phyloP scores from a whole-genome alignment of 2,329 filamentous ascomycete genomes.

The Lasiodiplodia gonubiensis region DNA sequence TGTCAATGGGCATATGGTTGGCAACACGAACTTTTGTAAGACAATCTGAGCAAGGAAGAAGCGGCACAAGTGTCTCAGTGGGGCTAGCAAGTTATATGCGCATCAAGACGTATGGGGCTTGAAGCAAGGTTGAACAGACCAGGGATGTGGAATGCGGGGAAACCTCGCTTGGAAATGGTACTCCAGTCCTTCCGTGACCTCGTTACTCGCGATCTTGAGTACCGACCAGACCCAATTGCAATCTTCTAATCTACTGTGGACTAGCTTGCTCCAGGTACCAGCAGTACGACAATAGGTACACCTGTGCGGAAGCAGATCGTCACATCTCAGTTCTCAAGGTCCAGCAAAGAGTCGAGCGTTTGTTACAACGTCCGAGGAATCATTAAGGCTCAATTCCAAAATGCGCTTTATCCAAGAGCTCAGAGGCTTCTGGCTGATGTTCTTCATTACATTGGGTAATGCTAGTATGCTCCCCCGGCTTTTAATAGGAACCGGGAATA shows the following conservation, averaged over 20 bases:
- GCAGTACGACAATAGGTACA: too few relatives aligned
- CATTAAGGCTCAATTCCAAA: neutral
- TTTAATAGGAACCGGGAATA: neutral
- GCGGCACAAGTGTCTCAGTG: neutral
- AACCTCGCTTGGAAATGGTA: neutral
- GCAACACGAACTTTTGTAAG: neutral
- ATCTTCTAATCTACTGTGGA: too few relatives aligned
- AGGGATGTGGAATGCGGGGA: slow-evolving; percentile 3
- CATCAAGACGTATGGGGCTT: neutral
- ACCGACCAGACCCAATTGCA: too few relatives aligned
- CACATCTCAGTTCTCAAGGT: too few relatives aligned
- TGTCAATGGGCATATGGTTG: neutral
- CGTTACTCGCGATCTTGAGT: neutral
- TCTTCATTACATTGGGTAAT: slow-evolving; percentile 1
- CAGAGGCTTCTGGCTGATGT: slow-evolving; percentile 6
- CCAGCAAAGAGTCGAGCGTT: too few relatives aligned
- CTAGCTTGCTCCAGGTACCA: too few relatives aligned
- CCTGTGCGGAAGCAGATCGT: too few relatives aligned
- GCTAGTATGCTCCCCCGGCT: neutral
- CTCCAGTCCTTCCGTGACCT: neutral
- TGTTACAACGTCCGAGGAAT: neutral
- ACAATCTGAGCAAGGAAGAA: neutral
- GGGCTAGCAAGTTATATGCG: neutral
- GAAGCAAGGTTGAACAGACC: neutral
- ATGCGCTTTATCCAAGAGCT: slow-evolving; percentile 3